Evolutionary conservation across 352 stramenopile species (phyloP), one percentile per base, ranked within the genome.

Genomic region (Blastocystis sp.): DNA sequence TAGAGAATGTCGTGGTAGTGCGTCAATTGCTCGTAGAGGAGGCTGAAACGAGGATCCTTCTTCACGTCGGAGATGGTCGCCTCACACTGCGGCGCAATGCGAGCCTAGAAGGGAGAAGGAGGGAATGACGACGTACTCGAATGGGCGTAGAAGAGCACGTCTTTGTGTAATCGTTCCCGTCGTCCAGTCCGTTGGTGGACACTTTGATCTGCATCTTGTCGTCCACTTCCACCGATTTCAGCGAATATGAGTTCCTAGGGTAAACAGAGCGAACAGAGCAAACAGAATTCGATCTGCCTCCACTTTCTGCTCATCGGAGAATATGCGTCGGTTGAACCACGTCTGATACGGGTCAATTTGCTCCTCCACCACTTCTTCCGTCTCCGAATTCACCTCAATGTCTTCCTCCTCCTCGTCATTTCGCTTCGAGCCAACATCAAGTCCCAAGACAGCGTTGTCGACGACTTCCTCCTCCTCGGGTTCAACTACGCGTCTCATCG

Each of bases 1-100:
- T 85, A 85, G 12, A 85, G 24, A 50, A 85, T 31, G 41, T 85
- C 74, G 45, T 62, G 24, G 29, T 85, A 85, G 74, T 85, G 74
- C 26, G 74, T 67, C n/a, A 85, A 59, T 3, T 61, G 24, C 37
- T 85, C 51, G 60, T 67, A 85, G 4, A 85, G 35, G 24, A 59
- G 31, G 33, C 35, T 16, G 12, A 67, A n/a, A n/a, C 51, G 59
- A 12, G 31, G 51, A 41, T 85, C 55, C 37, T 55, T 37, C 3
- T 19, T 10, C 3, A 85, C 4, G 24, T 61, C 33, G 29, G 37
- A 19, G 33, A 85, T 13, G 19, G 33, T 29, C 9, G 50, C n/a
- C 26, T 85, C 60, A 29, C 24, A 37, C 19, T 69, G 19, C 1
- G 45, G 24, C 16, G 39, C 13, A 41, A 85, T 66, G 24, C 74